Conservation (phyloP, 2,329 filamentous ascomycete species). For the Phaeosphaeria sp. region DNA sequence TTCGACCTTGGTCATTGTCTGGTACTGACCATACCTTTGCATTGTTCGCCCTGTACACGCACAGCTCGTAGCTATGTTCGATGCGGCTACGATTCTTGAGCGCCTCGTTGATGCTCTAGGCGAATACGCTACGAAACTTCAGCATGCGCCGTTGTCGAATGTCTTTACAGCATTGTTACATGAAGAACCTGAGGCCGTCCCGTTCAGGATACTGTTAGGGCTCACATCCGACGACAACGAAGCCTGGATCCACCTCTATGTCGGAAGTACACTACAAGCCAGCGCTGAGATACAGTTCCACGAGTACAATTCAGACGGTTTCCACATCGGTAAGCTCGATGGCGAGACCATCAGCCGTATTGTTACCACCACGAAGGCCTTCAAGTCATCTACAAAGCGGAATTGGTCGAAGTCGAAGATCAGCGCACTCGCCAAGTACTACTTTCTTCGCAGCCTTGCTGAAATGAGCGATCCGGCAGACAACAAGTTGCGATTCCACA, state of each 20-base stretch:
- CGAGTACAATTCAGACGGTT: background rate
- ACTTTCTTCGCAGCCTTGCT: conserved; percentile 7
- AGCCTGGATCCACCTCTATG: background rate
- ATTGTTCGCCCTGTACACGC: too few relatives aligned
- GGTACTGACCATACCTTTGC: too few relatives aligned
- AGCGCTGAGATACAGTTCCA: background rate
- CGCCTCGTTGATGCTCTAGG: too few relatives aligned
- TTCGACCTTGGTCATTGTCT: too few relatives aligned
- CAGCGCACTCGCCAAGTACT: conserved; percentile 10
- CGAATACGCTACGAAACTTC: too few relatives aligned
- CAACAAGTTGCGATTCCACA: background rate
- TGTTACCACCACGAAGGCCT: background rate
- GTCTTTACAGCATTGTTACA: too few relatives aligned
- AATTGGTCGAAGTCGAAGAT: conserved; percentile 2
- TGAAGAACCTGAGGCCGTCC: too few relatives aligned
- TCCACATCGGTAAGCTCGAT: background rate
- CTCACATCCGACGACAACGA: too few relatives aligned
- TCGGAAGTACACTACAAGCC: background rate
- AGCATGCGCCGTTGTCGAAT: too few relatives aligned
- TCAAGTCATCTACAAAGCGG: background rate
- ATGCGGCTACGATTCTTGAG: too few relatives aligned
- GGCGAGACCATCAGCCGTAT: background rate
- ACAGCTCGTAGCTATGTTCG: too few relatives aligned
- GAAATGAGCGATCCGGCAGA: background rate
- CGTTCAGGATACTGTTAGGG: too few relatives aligned